Evolutionary conservation across 2,329 filamentous ascomycete genomes (phyloP).

Genomic region (Pseudocercospora pini-densiflorae): DNA sequence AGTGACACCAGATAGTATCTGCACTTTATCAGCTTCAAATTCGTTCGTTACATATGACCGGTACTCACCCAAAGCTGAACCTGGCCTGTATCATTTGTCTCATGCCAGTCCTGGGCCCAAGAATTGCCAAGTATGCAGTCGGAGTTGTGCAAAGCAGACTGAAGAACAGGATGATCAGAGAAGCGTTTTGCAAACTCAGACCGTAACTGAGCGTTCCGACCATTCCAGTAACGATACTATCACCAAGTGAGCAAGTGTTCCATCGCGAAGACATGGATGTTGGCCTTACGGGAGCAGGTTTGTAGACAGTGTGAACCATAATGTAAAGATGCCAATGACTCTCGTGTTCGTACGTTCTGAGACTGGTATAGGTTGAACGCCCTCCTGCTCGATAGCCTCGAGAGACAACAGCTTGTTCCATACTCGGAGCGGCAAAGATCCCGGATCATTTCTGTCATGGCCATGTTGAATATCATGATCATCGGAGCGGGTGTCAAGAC

Average conservation of each 20-base stretch:
- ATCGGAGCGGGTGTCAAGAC: neutral
- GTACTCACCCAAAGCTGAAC: conserved; percentile 61
- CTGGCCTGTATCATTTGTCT: conserved; percentile 69
- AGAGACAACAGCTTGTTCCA: conserved; percentile 15
- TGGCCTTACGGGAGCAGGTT: conserved; percentile 61
- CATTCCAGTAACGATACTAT: conserved; percentile 66
- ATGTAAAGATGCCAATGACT: conserved; percentile 62
- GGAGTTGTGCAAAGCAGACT: conserved; percentile 58
- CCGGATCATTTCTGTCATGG: neutral
- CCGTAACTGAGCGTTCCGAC: conserved; percentile 61
- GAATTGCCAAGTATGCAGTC: conserved; percentile 61
- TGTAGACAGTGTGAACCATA: conserved; percentile 64
- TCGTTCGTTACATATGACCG: too few species aligned
- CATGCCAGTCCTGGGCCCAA: conserved; percentile 67
- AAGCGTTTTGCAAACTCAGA: conserved; percentile 60
- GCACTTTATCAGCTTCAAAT: neutral
- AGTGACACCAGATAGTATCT: conserved; percentile 59
- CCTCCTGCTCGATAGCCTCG: conserved; percentile 34
- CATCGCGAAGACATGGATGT: neutral
- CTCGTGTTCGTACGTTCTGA: conserved; percentile 59
- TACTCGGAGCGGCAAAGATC: neutral
- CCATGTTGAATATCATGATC: neutral
- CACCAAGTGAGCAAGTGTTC: neutral
- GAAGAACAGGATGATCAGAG: conserved; percentile 68
- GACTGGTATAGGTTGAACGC: conserved; percentile 60